Conservation (phyloP, 257 asterid species). For the Ilex aquifolium region DNA sequence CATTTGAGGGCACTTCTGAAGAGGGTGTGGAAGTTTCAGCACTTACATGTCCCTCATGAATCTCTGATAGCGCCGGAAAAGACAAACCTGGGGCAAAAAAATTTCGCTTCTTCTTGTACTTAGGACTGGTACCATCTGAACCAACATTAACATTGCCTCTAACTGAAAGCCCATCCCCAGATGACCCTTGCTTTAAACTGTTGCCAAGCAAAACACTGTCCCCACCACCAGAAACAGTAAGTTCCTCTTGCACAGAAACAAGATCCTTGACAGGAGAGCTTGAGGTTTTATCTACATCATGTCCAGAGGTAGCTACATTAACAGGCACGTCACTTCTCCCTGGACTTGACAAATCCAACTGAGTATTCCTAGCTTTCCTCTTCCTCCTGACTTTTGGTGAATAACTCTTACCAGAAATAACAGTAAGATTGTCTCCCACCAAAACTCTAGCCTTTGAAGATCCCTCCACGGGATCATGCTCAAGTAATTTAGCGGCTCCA, state of each 20-base stretch:
- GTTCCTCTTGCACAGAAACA: neutral
- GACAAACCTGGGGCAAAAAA: neutral
- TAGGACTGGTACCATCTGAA: neutral
- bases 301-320: neutral
- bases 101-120: neutral
- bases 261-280: neutral
- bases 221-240: neutral
- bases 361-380: neutral
- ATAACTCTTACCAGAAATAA: neutral
- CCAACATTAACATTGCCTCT: neutral
- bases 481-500: neutral
- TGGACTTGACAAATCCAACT: neutral
- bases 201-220: neutral
- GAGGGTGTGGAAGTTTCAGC: neutral
- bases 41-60: neutral
- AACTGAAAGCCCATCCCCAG: neutral
- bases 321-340: neutral
- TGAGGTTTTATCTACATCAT: neutral
- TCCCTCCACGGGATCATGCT: neutral
- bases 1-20: neutral
- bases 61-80: neutral
- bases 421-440: neutral
- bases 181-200: neutral
- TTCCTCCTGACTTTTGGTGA: neutral
- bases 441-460: neutral